Evolutionary conservation across 352 stramenopile genomes (phyloP).

Genomic region (Phytophthora brassicae): DNA sequence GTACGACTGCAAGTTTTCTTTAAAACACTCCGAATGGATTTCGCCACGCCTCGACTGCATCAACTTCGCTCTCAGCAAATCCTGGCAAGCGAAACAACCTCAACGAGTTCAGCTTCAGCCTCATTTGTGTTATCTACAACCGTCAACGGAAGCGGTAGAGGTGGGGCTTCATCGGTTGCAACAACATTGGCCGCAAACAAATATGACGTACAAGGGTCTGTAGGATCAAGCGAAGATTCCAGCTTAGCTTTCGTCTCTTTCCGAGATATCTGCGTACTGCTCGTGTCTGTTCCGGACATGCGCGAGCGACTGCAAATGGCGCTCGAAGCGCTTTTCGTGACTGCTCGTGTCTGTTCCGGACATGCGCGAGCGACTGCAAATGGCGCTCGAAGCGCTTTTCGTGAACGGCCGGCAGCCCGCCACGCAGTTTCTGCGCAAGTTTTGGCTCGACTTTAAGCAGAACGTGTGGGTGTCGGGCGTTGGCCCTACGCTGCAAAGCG

Average conservation of each 20-base stretch:
- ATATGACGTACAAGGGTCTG: slow-evolving; percentile 11
- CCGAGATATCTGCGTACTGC: slow-evolving; percentile 44
- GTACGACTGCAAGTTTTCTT: slow-evolving; percentile 38
- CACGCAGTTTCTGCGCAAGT: slow-evolving; percentile 41
- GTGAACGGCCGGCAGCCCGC: slow-evolving; percentile 40
- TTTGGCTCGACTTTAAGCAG: slow-evolving; percentile 55
- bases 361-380: slow-evolving; percentile 36
- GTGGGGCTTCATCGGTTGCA: neutral
- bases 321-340: slow-evolving; percentile 46
- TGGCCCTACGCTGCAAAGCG: slow-evolving; percentile 24
- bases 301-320: slow-evolving; percentile 43
- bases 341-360: slow-evolving; percentile 35
- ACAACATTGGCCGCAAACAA: slow-evolving; percentile 16
- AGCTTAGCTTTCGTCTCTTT: slow-evolving; percentile 50
- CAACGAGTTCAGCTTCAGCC: slow-evolving; percentile 14
- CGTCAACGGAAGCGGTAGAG: slow-evolving; percentile 21
- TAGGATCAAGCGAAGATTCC: slow-evolving; percentile 21
- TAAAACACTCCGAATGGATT: slow-evolving; percentile 40
- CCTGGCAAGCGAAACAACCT: slow-evolving; percentile 32
- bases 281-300: slow-evolving; percentile 30
- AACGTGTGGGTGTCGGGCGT: slow-evolving; percentile 34
- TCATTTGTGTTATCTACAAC: slow-evolving; percentile 17
- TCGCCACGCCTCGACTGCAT: slow-evolving; percentile 41
- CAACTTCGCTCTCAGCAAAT: slow-evolving; percentile 64
- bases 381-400: slow-evolving; percentile 52